Evolutionary conservation across 306 rosid genomes (phyloP).

Genomic region (Lathyrus tuberosus): DNA sequence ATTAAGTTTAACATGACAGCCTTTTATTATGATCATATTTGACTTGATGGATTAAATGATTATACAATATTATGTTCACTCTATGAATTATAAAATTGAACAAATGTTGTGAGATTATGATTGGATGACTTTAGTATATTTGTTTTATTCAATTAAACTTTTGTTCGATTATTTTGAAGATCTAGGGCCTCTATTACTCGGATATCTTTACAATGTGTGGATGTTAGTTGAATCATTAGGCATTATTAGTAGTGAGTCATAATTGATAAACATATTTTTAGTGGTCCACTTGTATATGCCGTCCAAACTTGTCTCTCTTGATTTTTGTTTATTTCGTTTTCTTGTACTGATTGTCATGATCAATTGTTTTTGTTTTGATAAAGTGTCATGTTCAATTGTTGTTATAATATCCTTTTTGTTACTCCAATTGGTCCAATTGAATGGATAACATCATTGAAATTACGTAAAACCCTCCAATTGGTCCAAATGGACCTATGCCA

Average conservation of each 20-base stretch:
- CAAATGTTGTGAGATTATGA: not conserved
- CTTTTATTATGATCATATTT: no score
- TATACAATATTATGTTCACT: no score
- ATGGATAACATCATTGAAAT: not conserved
- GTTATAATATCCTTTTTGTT: not conserved
- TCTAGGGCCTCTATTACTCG: not conserved
- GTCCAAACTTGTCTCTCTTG: slow-evolving; percentile 18
- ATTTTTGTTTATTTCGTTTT: slow-evolving; percentile 5
- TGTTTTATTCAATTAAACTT: not conserved
- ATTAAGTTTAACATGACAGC: no score
- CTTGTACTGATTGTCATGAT: not conserved
- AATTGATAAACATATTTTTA: slow-evolving; percentile 3
- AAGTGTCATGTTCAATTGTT: not conserved
- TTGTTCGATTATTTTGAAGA: not conserved
- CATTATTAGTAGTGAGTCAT: slow-evolving; percentile 49
- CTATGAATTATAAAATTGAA: slow-evolving; percentile 12
- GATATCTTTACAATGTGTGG: slow-evolving; percentile 10
- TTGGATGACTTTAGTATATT: not conserved
- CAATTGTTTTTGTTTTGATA: not conserved
- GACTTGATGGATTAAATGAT: no score
- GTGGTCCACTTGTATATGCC: slow-evolving; percentile 53
- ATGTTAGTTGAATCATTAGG: slow-evolving; percentile 1
- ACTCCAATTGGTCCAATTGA: not conserved
- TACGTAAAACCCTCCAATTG: not conserved
- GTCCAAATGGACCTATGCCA: not conserved